Percentiles rank a stretch among this genome's conserved stretches.
Conservation (phyloP, 768 basidiomycete genomes). For the Tulasnella sp. region DNA sequence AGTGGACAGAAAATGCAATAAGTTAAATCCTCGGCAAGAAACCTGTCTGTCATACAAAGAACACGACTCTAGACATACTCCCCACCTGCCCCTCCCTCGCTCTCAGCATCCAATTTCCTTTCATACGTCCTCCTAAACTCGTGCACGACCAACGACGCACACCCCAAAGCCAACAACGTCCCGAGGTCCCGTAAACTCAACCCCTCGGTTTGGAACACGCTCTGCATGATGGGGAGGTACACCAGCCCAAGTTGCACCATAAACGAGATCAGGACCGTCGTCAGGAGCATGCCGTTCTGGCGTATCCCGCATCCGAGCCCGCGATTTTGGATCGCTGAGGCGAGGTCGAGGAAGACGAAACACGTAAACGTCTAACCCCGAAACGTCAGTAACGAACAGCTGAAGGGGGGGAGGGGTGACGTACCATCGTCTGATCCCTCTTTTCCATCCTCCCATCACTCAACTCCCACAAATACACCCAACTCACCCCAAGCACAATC, state of each 20-base stretch:
- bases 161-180: slow-evolving; percentile 56
- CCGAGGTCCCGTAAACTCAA: slow-evolving; percentile 54
- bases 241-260: slow-evolving; percentile 73
- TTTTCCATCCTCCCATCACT: slow-evolving; percentile 72
- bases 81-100: slow-evolving; percentile 29
- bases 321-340: slow-evolving; percentile 89
- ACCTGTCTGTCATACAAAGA: too few relatives aligned
- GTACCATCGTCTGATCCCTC: slow-evolving; percentile 92
- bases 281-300: slow-evolving; percentile 80
- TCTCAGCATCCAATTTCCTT: slow-evolving; percentile 31
- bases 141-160: slow-evolving; percentile 53
- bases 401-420: slow-evolving; percentile 23
- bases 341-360: slow-evolving; percentile 94
- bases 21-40: too few relatives aligned
- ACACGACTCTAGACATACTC: slow-evolving; percentile 31
- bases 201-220: slow-evolving; percentile 86
- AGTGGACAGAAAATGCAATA: too few relatives aligned
- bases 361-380: slow-evolving; percentile 78
- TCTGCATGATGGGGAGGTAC: slow-evolving; percentile 84
- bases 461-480: slow-evolving; percentile 71
- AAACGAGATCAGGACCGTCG: slow-evolving; percentile 79
- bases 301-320: slow-evolving; percentile 73
- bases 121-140: slow-evolving; percentile 72
- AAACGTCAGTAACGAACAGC: not conserved
- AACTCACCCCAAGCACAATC: slow-evolving; percentile 80